Evolutionary conservation across 129 eudicot genomes (phyloP), one percentile per base, ranked within the genome.

Genomic region (Sambucus nigra): DNA sequence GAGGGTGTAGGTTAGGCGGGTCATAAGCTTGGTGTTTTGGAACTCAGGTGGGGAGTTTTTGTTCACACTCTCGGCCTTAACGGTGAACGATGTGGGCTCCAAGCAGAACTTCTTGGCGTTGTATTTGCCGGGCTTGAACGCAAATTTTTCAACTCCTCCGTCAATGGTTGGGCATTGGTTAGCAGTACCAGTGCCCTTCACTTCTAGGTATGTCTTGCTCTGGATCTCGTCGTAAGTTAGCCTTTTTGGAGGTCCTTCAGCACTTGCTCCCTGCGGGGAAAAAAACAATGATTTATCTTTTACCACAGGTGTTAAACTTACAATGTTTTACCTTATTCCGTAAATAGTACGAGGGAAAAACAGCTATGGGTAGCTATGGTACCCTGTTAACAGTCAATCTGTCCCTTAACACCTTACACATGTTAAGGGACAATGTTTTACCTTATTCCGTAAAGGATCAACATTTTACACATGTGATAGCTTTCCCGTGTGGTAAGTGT

Each of bases 151-250:
- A 5, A 69, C 69, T 21, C 96, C 96, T 3, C 94, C 94, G 7
- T 74, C 94, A 8, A 87, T 64, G 51, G 89, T 87, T 47, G 96
- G 96, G 86, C 96, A 87, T 42, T 87, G 96, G 86, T 87, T 87
- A 25, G 96, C 96, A 1, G 96, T 87, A 18, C 96, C 96, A 11
- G 89, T 79, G 62, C 96, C 96, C 63, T 87, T 87, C 15, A 87
- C 94, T 64, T 87, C 96, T 25, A 82, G 18, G 78, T 87, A 87
- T 48, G 96, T 87, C 71, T 87, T 87, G 78, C 96, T 87, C 51
- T 87, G 96, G 59, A 87, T 76, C 55, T 87, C 96, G 38, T 87
- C 96, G 33, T 33, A 87, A 48, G 96, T 87, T 48, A 87, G 77
- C 67, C 96, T 41, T 61, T 82, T 87, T 3, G 96, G 94, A 33